Evolutionary conservation across 345 rosid genomes (phyloP).

Genomic region (Noccaea bulbosa): DNA sequence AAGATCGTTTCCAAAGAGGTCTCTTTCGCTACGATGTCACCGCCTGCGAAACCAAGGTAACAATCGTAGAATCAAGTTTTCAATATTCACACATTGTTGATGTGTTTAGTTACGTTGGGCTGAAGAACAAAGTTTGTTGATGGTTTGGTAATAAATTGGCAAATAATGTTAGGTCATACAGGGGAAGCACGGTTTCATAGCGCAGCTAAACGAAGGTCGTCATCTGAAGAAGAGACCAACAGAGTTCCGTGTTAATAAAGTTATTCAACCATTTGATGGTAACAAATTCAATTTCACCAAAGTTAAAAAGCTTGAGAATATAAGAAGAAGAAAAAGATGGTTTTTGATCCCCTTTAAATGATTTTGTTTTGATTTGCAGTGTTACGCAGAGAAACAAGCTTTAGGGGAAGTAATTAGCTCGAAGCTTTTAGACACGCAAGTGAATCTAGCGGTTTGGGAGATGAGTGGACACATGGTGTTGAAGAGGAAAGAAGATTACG

Average conservation of each 20-base stretch:
- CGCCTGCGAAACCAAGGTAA: slow-evolving; percentile 92
- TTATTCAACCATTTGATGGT: slow-evolving; percentile 88
- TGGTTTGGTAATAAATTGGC: neutral
- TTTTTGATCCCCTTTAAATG: neutral
- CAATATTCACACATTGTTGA: too few species aligned
- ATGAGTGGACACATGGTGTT: slow-evolving; percentile 98
- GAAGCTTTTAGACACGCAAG: slow-evolving; percentile 87
- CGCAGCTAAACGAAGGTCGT: slow-evolving; percentile 95
- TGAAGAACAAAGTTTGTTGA: neutral
- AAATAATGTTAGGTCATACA: slow-evolving; percentile 69
- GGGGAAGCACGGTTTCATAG: slow-evolving; percentile 81
- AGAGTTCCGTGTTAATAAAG: slow-evolving; percentile 90
- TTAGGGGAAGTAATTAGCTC: slow-evolving; percentile 86
- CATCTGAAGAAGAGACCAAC: slow-evolving; percentile 97
- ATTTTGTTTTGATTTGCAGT: slow-evolving; percentile 47
- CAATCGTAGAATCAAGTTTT: too few species aligned
- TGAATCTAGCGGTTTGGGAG: slow-evolving; percentile 99
- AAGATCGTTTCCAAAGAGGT: slow-evolving; percentile 85
- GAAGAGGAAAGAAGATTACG: slow-evolving; percentile 85
- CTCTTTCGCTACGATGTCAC: slow-evolving; percentile 97
- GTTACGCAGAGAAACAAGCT: slow-evolving; percentile 98
- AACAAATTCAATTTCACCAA: slow-evolving; percentile 94
- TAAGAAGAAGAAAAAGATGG: neutral
- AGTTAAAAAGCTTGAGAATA: slow-evolving; percentile 46
- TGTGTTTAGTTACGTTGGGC: too few species aligned